A percentile compares a stretch with the other conserved stretches of the same genome.
Conservation (phyloP, 805 yeast genomes). For the Kluyveromyces siamensis region DNA sequence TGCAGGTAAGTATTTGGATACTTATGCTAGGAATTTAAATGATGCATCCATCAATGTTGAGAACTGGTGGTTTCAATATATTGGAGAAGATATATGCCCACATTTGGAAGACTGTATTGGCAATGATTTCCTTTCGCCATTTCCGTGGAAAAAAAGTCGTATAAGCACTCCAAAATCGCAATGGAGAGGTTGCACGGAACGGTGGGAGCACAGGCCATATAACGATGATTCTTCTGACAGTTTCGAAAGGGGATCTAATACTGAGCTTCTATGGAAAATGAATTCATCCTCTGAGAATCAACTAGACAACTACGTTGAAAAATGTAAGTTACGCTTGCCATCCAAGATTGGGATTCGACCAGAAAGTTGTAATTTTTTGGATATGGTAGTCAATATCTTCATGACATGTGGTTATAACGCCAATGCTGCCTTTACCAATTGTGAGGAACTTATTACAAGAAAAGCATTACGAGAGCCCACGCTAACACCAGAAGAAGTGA, state of each 20-base stretch:
- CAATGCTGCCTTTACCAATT: slow-evolving; percentile 36
- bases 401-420: slow-evolving; percentile 44
- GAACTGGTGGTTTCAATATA: slow-evolving; percentile 24
- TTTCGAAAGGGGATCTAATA: slow-evolving; percentile 66
- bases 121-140: slow-evolving; percentile 15
- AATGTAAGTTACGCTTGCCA: slow-evolving; percentile 49
- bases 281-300: slow-evolving; percentile 17
- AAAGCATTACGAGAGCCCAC: slow-evolving; percentile 68
- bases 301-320: slow-evolving; percentile 46
- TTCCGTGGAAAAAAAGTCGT: slow-evolving; percentile 11
- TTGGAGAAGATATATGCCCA: slow-evolving; percentile 18
- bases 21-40: slow-evolving; percentile 1
- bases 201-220: slow-evolving; percentile 10
- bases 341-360: slow-evolving; percentile 42
- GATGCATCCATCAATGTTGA: slow-evolving; percentile 7
- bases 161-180: slow-evolving; percentile 16
- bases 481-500: slow-evolving; percentile 52
- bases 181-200: slow-evolving; percentile 19
- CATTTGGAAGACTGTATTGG: slow-evolving; percentile 15
- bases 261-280: slow-evolving; percentile 39
- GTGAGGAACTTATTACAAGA: slow-evolving; percentile 43
- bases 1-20: neutral
- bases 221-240: neutral
- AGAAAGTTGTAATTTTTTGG: slow-evolving; percentile 74
- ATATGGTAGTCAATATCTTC: slow-evolving; percentile 52